These are phyloP conservation scores for Oryza meyeriana DNA, from an alignment of 176 grass and related monocot species.

Conservation along the genomic window DNA sequence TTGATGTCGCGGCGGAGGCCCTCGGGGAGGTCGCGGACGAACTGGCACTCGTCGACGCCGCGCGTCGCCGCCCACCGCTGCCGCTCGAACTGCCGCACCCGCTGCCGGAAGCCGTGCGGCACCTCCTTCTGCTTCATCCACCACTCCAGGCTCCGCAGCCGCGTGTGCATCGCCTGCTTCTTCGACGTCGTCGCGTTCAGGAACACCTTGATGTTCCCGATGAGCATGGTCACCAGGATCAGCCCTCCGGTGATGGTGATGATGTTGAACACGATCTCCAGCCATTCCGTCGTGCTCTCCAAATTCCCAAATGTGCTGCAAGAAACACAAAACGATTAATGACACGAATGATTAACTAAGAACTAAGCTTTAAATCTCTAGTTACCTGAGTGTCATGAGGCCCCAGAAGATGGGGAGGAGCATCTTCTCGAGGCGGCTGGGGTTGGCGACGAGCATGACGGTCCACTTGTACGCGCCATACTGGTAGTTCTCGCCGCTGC, in stretches of 20 bases:
- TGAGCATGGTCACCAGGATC: conserved; percentile 88
- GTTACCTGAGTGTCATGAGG: conserved; percentile 80
- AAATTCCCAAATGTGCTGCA: conserved; percentile 80
- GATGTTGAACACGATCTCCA: conserved; percentile 98
- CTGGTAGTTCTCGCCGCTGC: conserved; percentile 48
- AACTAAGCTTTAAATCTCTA: background rate
- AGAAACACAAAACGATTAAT: background rate
- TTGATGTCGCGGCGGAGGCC: conserved; percentile 84
- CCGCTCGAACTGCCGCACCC: conserved; percentile 83
- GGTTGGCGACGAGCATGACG: conserved; percentile 68
- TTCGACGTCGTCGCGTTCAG: conserved; percentile 88
- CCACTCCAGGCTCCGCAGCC: conserved; percentile 63
- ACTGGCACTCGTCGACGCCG: conserved; percentile 69
- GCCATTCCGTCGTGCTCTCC: conserved; percentile 93
- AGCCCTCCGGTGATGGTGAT: conserved; percentile 74
- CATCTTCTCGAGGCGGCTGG: conserved; percentile 73
- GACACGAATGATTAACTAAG: no score
- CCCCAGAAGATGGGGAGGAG: conserved; percentile 98
- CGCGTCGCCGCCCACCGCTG: conserved; percentile 90
- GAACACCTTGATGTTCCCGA: conserved; percentile 99
- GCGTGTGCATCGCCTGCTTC: conserved; percentile 82
- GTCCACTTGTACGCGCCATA: conserved; percentile 91
- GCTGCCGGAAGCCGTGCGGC: conserved; percentile 46
- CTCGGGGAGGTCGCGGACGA: conserved; percentile 75
- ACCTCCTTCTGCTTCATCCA: conserved; percentile 75